These are phyloP conservation scores for Euptelea pleiosperma DNA, from an alignment of 164 flowering plant genomes.

Conservation along the genomic window DNA sequence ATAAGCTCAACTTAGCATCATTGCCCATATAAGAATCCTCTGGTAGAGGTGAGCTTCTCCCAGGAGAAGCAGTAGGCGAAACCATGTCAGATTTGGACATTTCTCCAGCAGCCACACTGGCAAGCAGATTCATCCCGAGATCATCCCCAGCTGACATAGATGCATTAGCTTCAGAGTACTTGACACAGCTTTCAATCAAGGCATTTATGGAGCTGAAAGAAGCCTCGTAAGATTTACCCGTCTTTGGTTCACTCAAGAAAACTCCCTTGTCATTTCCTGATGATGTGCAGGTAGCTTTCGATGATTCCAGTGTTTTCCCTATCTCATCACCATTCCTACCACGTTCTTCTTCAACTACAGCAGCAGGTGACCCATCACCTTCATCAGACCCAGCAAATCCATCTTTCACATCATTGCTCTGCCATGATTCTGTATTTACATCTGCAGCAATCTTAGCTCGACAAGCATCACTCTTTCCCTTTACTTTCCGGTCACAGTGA, in stretches of 20 bases:
- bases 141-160: constrained; percentile 62
- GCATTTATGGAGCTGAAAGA: constrained; percentile 59
- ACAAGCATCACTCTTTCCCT: constrained; percentile 45
- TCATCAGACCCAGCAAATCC: constrained; percentile 48
- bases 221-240: constrained; percentile 35
- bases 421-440: constrained; percentile 54
- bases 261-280: constrained; percentile 25
- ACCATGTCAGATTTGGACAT: constrained; percentile 48
- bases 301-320: constrained; percentile 16
- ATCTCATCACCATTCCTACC: constrained; percentile 31
- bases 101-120: constrained; percentile 95
- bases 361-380: constrained; percentile 47
- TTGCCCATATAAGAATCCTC: constrained; percentile 33
- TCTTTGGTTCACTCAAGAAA: constrained; percentile 17
- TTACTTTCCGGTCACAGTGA: constrained; percentile 37
- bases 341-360: constrained; percentile 37
- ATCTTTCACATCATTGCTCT: constrained; percentile 59
- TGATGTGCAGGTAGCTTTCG: constrained; percentile 16
- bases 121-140: constrained; percentile 90
- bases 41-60: constrained; percentile 23
- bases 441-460: constrained; percentile 35
- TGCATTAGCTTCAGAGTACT: constrained; percentile 37
- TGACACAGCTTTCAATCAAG: constrained; percentile 56
- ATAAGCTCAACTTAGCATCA: constrained; percentile 30
- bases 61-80: constrained; percentile 51